Conservation (phyloP, 1,284 basidiomycete genomes). For the Xanthoconium separans region DNA sequence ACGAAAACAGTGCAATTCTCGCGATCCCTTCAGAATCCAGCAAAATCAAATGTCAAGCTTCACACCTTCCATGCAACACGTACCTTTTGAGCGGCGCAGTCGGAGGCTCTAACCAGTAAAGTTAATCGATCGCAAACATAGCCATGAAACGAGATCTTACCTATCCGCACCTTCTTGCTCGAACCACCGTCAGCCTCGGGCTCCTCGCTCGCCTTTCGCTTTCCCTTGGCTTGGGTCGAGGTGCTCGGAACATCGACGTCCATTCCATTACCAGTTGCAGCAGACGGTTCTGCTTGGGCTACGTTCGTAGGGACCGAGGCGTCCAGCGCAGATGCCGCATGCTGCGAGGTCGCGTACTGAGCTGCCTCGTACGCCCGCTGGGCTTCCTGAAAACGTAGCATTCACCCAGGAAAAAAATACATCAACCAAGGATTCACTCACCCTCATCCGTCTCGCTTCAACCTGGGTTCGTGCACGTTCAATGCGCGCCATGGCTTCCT, state of each 20-base stretch:
- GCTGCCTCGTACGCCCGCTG: slow-evolving; percentile 51
- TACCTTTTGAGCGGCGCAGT: slow-evolving; percentile 61
- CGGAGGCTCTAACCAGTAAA: slow-evolving; percentile 40
- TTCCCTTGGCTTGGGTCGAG: slow-evolving; percentile 43
- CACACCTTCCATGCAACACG: slow-evolving; percentile 7
- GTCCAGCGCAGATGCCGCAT: slow-evolving; percentile 38
- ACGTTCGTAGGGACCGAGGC: slow-evolving; percentile 28
- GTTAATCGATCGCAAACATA: slow-evolving; percentile 5
- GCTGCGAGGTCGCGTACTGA: slow-evolving; percentile 49
- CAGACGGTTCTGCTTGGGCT: slow-evolving; percentile 4
- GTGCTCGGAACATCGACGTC: slow-evolving; percentile 45
- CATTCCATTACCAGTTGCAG: slow-evolving; percentile 40
- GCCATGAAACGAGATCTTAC: slow-evolving; percentile 34
- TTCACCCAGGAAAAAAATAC: background rate
- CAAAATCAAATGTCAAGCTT: too few species aligned
- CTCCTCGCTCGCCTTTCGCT: slow-evolving; percentile 62
- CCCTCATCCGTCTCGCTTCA: slow-evolving; percentile 66
- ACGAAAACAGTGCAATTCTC: slow-evolving; percentile 95
- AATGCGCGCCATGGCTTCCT: slow-evolving; percentile 67
- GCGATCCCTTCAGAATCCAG: slow-evolving; percentile 91
- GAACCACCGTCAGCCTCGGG: slow-evolving; percentile 41
- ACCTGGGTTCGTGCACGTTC: slow-evolving; percentile 65
- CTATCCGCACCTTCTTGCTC: slow-evolving; percentile 61
- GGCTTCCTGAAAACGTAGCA: slow-evolving; percentile 48
- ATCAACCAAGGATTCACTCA: slow-evolving; percentile 28